These are phyloP conservation scores for Piper longum DNA, from an alignment of 164 flowering plant genomes.

Conservation along the genomic window DNA sequence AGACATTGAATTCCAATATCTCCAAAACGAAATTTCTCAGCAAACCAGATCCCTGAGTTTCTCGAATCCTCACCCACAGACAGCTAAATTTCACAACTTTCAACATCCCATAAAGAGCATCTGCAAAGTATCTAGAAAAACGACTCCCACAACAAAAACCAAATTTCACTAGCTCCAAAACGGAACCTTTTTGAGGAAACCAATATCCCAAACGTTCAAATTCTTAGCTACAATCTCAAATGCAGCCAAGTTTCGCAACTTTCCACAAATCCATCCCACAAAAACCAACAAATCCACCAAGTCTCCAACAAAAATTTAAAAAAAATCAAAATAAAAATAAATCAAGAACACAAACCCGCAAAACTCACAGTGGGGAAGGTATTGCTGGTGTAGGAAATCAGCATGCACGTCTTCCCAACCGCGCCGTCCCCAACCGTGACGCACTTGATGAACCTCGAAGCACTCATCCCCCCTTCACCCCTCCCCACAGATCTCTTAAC, in stretches of 20 bases:
- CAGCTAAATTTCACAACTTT: too few species aligned
- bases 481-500: background rate
- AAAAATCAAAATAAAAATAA: background rate
- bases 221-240: background rate
- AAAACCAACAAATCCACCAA: too few species aligned
- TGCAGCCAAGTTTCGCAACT: background rate
- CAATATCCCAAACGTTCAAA: background rate
- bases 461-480: constrained; percentile 17
- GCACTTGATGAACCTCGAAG: constrained; percentile 53
- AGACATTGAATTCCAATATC: too few species aligned
- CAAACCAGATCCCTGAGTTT: too few species aligned
- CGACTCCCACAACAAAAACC: too few species aligned
- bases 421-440: constrained; percentile 79
- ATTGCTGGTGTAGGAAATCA: constrained; percentile 68
- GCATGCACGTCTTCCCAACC: constrained; percentile 66
- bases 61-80: too few species aligned
- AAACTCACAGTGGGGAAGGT: constrained; percentile 47
- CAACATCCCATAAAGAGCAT: too few species aligned
- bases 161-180: too few species aligned
- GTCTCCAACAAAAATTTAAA: background rate
- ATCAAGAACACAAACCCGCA: constrained; percentile 1
- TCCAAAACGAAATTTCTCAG: too few species aligned
- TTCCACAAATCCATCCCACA: too few species aligned
- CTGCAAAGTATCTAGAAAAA: too few species aligned
- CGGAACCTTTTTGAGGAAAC: too few species aligned